phyloP scores from a whole-genome alignment of 306 rosid species.

The Casuarina cunninghamiana region DNA sequence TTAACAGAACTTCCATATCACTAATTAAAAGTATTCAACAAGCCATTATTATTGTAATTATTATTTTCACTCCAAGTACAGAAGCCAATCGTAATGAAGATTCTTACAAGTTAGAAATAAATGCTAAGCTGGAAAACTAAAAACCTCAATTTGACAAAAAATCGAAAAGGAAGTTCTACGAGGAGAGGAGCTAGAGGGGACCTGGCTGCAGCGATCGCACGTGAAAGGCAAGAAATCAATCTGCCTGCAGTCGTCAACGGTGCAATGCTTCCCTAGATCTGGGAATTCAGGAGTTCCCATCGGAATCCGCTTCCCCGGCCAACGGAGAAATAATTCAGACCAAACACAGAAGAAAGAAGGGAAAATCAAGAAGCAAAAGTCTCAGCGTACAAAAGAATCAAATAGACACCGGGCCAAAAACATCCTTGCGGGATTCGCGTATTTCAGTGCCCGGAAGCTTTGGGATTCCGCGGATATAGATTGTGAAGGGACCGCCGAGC shows the following conservation, averaged over 20 bases:
- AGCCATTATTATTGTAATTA: neutral
- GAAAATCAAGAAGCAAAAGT: neutral
- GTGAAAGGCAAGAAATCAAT: conserved; percentile 94
- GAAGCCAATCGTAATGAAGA: neutral
- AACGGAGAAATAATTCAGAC: neutral
- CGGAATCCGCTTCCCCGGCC: neutral
- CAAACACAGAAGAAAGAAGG: neutral
- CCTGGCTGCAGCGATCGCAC: conserved; percentile 83
- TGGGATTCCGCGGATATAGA: conserved; percentile 15
- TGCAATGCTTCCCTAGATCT: conserved; percentile 85
- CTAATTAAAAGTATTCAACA: neutral
- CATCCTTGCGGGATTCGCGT: neutral
- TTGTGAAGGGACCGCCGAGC: neutral
- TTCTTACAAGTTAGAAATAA: neutral
- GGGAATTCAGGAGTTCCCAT: conserved; percentile 99
- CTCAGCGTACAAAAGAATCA: neutral
- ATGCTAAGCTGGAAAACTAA: neutral
- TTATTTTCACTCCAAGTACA: neutral
- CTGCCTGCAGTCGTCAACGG: conserved; percentile 61
- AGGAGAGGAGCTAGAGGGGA: conserved; percentile 14
- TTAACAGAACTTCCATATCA: neutral
- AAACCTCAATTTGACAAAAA: neutral
- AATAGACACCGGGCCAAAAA: neutral
- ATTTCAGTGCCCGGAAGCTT: neutral
- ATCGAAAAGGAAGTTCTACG: neutral